Base-by-base conservation (phyloP, 768 basidiomycete genomes). In the Lepiota venenata region DNA sequence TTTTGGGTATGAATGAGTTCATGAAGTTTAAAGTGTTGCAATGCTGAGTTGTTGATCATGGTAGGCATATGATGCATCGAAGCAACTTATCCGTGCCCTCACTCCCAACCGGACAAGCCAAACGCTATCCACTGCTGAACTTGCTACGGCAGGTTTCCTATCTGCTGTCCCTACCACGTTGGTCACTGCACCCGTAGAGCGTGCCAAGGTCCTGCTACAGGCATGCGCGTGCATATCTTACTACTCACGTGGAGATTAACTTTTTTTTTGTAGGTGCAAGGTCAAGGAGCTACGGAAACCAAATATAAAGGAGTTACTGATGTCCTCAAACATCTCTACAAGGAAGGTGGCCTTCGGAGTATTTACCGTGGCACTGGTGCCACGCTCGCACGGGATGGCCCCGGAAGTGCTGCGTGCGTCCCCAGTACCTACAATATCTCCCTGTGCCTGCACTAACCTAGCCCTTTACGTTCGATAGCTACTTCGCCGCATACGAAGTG, bases 401-500 rank as follows among this genome's bases (percentile, higher is more conserved):
- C 97, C 0, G 97, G 97, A 44, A 93, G 89, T 66, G 97, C 97
- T 58, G 95, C 90, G 88, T 97, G 73, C 66, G 92, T 78, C 38
- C 47, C 38, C 41, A 12, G 5, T 12, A 1, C 22, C 47, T 32
- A 9, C 39, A 11, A 2, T 27, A 20, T 4, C 6, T 25, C 20
- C 41, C 14, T 20, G 16, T 36, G 40, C 5, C 37, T 41, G 2
- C 47, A 25, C 18, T 21, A 27, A 29, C 18, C n/a, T 16, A 20
- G 4, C 37, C 15, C 32, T 44, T 25, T 32, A 36, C 39, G 44
- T 20, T 38, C 52, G 37, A 56, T 55, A 96, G 93, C 45, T 98
- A 98, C 74, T 99, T 99, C 66, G 95, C 94, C 15, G 88, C 94
- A 10, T 99, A 99, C 67, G 97, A 99, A 71, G 80, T 93, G 29